Percentiles rank a stretch among this genome's conserved stretches.
Conservation (phyloP, 768 basidiomycete species). For the Tephrocybe sp. region DNA sequence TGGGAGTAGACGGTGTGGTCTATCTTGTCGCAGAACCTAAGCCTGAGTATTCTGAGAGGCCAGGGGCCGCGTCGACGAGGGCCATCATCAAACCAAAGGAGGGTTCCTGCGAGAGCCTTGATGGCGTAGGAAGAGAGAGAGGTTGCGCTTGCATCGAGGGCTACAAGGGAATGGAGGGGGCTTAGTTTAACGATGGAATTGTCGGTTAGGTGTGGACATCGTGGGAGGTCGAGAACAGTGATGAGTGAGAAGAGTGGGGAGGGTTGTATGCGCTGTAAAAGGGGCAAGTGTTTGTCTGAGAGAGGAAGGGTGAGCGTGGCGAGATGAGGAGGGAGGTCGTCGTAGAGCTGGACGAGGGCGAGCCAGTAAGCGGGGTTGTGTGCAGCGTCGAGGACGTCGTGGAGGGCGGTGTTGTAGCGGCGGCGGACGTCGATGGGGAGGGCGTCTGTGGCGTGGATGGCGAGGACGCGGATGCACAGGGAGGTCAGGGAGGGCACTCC, state of each 20-base stretch:
- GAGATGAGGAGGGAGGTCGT: no score
- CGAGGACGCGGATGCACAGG: conserved; percentile 47
- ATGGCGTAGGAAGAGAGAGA: conserved; percentile 51
- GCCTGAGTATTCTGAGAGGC: conserved; percentile 54
- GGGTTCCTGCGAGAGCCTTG: conserved; percentile 46
- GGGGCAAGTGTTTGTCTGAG: conserved; percentile 48
- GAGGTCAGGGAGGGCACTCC: conserved; percentile 50
- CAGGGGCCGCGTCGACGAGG: conserved; percentile 43
- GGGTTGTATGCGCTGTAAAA: conserved; percentile 54
- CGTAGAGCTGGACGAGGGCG: conserved; percentile 56
- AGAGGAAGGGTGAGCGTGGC: conserved; percentile 49
- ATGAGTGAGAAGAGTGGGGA: conserved; percentile 60
- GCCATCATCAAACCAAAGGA: conserved; percentile 35
- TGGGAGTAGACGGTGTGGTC: conserved; percentile 38
- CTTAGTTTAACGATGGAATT: conserved; percentile 48
- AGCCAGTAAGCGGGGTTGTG: conserved; percentile 64
- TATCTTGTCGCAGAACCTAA: conserved; percentile 52
- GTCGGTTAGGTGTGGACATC: conserved; percentile 58
- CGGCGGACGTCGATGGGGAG: conserved; percentile 30
- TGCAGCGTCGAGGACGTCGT: conserved; percentile 32
- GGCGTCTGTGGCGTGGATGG: conserved; percentile 44
- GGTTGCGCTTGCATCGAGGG: conserved; percentile 63
- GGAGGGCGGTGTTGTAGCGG: conserved; percentile 17
- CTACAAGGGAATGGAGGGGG: conserved; percentile 51
- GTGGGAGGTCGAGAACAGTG: conserved; percentile 59